Base-by-base conservation (phyloP, 768 basidiomycete species). In the Naganishia randhawae region DNA sequence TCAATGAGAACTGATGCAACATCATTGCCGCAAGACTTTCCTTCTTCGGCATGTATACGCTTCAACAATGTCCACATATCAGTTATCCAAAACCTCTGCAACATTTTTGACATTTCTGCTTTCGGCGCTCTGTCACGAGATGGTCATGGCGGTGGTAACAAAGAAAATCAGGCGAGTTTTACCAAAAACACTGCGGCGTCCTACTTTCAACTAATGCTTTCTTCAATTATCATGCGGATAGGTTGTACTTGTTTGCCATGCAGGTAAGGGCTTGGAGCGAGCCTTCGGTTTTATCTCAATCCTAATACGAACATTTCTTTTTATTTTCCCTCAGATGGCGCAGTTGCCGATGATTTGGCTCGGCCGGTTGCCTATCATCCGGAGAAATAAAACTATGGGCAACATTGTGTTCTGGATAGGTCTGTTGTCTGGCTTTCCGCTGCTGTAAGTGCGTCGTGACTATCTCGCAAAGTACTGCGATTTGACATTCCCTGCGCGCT, bases 111-210 rank as follows among this genome's bases (percentile, higher is more conserved):
- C 96, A 0, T 99, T 99, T 83, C 79, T 95, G 5, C 81, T 98
- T 53, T 92, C 90, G 66, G 95, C 95, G 0, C 85, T 85, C 63
- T 89, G 87, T 35, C 95, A 99, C 74, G 96, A 98, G 77, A 83
- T 99, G 33, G 93, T 98, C 66, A 99, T 99, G 96, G 86, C 88
- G 2, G 85, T 98, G 64, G 95, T 97, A 16, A 93, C 91, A 25
- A 86, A 89, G 76, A 99, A 99, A 83, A 84, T 98, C 68, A 83
- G 89, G 90, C 89, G 70, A 32, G 86, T 78, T 48, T 11, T 4
- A n/a, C n/a, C n/a, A n/a, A n/a, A n/a, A n/a, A n/a, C 5, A 37
- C 29, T 11, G 25, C 29, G 9, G 62, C 13, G 8, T 10, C 19
- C 39, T 14, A 19, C 3, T 41, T 65, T 29, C 16, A 52, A 50